Percentiles rank a stretch among this genome's conserved stretches.
Evolutionary conservation across 2,329 filamentous ascomycete genomes (phyloP).

Genomic region (Seiridium cupressi): DNA sequence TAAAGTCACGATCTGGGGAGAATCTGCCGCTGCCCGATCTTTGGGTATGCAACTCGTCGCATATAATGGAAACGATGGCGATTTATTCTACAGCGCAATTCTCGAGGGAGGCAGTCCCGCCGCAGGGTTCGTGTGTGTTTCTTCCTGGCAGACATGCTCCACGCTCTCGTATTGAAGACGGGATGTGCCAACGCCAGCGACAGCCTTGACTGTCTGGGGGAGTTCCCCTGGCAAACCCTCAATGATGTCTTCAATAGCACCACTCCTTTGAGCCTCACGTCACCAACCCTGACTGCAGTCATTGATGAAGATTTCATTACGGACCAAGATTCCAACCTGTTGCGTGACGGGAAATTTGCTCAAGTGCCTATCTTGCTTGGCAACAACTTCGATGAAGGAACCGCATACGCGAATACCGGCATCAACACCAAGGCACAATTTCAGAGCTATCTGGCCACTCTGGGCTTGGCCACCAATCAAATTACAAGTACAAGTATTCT

Average conservation of each 20-base stretch:
- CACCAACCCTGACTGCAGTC: slow-evolving; percentile 17
- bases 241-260: slow-evolving; percentile 26
- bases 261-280: slow-evolving; percentile 15
- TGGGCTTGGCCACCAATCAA: background rate
- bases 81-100: slow-evolving; percentile 52
- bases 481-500: background rate
- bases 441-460: slow-evolving; percentile 29
- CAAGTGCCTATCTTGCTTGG: slow-evolving; percentile 30
- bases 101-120: slow-evolving; percentile 43
- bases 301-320: slow-evolving; percentile 42
- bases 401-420: slow-evolving; percentile 48
- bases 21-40: slow-evolving; percentile 50
- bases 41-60: slow-evolving; percentile 49
- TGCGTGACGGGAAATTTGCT: slow-evolving; percentile 27
- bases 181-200: slow-evolving; percentile 20
- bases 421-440: slow-evolving; percentile 57
- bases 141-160: slow-evolving; percentile 24
- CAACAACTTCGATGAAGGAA: slow-evolving; percentile 35
- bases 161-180: slow-evolving; percentile 21
- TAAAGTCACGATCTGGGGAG: slow-evolving; percentile 51
- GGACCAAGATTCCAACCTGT: slow-evolving; percentile 25
- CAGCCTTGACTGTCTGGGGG: slow-evolving; percentile 28
- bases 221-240: slow-evolving; percentile 27
- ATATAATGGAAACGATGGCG: slow-evolving; percentile 51
- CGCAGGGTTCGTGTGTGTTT: slow-evolving; percentile 11